These are phyloP conservation scores for Neonectria neomacrospora DNA, from an alignment of 2,329 filamentous ascomycete species.

Conservation along the genomic window DNA sequence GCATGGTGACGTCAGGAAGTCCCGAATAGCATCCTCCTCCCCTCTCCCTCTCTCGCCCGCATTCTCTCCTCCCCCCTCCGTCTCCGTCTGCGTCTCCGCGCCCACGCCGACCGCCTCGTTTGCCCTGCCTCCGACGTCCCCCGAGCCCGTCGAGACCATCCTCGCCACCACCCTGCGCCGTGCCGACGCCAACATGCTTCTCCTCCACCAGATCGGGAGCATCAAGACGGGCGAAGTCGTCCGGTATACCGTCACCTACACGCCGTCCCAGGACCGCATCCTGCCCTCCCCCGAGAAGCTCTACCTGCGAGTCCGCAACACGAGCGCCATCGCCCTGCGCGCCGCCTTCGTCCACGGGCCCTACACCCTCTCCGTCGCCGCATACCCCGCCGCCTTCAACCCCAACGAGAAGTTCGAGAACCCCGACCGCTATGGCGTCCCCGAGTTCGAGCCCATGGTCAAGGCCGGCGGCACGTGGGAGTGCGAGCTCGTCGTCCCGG, in stretches of 20 bases:
- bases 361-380: constrained; percentile 88
- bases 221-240: constrained; percentile 96
- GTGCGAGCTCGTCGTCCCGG: constrained; percentile 82
- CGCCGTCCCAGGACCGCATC: constrained; percentile 87
- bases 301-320: constrained; percentile 90
- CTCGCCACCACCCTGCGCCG: constrained; percentile 23
- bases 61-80: constrained; percentile 10
- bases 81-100: constrained; percentile 18
- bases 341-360: constrained; percentile 97
- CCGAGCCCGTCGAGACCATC: constrained; percentile 14
- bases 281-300: constrained; percentile 85
- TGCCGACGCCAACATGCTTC: constrained; percentile 71
- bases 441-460: constrained; percentile 95
- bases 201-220: constrained; percentile 89
- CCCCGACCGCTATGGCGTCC: constrained; percentile 77
- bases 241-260: constrained; percentile 92
- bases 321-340: constrained; percentile 87
- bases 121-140: constrained; percentile 14
- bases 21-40: constrained; percentile 25
- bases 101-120: constrained; percentile 19
- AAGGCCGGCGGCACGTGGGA: constrained; percentile 93
- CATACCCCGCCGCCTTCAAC: constrained; percentile 85
- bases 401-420: constrained; percentile 82
- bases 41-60: constrained; percentile 11
- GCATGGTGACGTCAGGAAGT: constrained; percentile 44